Percentiles rank a stretch among this genome's conserved stretches.
Conservation (phyloP, 805 yeast genomes). For the Candida fluviatilis region DNA sequence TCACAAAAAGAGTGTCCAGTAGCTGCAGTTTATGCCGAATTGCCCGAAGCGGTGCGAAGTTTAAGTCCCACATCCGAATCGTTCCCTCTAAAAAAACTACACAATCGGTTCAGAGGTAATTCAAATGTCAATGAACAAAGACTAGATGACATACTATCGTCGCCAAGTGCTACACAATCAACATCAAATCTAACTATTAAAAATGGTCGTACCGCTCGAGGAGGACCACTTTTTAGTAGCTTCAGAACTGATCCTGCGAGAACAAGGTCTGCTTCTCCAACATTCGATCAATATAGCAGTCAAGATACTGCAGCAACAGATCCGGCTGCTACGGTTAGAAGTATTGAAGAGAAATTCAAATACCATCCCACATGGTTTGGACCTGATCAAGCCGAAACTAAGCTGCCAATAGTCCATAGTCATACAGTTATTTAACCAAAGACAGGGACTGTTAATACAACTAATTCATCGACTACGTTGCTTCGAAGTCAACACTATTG, state of each 20-base stretch:
- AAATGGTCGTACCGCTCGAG: neutral
- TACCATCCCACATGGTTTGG: no score
- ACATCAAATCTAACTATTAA: neutral
- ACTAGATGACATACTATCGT: neutral
- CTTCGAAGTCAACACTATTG: no score
- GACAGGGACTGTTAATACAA: no score
- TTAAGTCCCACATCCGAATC: constrained; percentile 5
- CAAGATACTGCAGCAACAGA: neutral
- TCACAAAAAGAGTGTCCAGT: neutral
- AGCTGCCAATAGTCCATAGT: no score
- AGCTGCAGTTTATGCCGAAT: neutral
- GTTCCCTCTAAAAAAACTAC: constrained; percentile 2
- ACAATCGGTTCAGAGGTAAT: constrained; percentile 2
- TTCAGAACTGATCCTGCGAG: neutral
- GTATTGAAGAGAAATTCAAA: constrained; percentile 2
- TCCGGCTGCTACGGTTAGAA: neutral
- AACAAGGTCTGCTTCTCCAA: constrained; percentile 1
- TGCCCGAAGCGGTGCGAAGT: neutral
- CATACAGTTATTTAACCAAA: no score
- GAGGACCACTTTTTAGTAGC: neutral
- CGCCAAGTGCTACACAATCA: neutral
- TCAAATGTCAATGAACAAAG: neutral
- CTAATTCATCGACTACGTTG: no score
- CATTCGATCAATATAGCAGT: neutral
- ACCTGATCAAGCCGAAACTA: no score